phyloP scores from a whole-genome alignment of 2,329 filamentous ascomycete genomes.

The Mycosphaerella sp. region DNA sequence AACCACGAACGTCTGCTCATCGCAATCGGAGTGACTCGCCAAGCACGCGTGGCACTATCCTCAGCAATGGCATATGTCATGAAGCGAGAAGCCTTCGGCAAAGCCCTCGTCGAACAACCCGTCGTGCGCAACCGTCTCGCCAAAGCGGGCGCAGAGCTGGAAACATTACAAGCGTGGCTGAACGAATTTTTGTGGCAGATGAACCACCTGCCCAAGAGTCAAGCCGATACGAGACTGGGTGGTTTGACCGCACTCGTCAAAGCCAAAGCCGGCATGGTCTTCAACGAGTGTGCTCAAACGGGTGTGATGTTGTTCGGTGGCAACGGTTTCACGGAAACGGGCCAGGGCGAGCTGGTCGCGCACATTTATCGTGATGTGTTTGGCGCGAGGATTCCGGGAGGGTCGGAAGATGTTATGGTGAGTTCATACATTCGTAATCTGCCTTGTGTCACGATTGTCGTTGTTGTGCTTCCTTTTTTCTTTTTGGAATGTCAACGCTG shows the following conservation, averaged over 20 bases:
- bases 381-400: conserved; percentile 40
- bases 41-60: conserved; percentile 53
- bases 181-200: conserved; percentile 64
- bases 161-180: conserved; percentile 64
- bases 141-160: conserved; percentile 60
- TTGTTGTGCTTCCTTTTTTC: too few species aligned
- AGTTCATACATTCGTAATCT: background rate
- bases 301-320: conserved; percentile 64
- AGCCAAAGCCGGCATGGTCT: conserved; percentile 62
- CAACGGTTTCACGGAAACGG: conserved; percentile 61
- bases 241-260: conserved; percentile 67
- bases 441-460: background rate
- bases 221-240: conserved; percentile 56
- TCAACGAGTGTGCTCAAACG: conserved; percentile 62
- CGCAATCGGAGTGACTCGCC: conserved; percentile 55
- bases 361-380: conserved; percentile 43
- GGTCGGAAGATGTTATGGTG: conserved; percentile 62
- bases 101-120: conserved; percentile 63
- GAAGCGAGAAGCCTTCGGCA: conserved; percentile 60
- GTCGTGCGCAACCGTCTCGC: conserved; percentile 65
- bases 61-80: conserved; percentile 56
- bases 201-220: conserved; percentile 51
- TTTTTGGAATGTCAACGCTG: background rate
- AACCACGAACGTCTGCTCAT: conserved; percentile 52
- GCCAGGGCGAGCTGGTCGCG: conserved; percentile 63